Base-by-base conservation (phyloP, 2,329 filamentous ascomycete species). In the Zymoseptoria passerinii region DNA sequence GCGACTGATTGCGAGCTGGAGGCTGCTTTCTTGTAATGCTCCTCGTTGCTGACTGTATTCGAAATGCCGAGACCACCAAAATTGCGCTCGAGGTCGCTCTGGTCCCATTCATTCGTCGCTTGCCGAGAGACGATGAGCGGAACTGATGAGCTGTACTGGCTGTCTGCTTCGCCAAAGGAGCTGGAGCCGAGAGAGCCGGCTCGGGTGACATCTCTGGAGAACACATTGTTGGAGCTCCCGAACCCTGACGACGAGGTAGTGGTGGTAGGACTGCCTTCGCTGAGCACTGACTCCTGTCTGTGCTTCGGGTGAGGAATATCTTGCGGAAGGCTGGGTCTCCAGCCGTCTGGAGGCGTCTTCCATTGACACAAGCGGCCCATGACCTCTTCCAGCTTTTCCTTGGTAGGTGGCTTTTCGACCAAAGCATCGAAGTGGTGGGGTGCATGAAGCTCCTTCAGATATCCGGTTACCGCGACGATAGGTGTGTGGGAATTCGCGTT, bases 391-490 rank as follows among this genome's bases (percentile, higher is more conserved):
- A 99, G 75, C 74, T 97, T 97, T 2, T 89, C 88, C 50, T 90
- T 86, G 48, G 92, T 97, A 40, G 95, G 95, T 27, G 94, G 94
- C 75, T 99, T 99, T 74, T 99, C 92, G 55, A 99, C 90, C 54
- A 99, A 79, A 0, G 89, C 90, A 72, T 97, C 92, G 69, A 99
- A 99, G 73, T 96, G 90, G 74, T 99, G 92, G 3, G 90, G 90
- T 60, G 92, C 91, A 66, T 94, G 92, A 1, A 99, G 80, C 70
- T 99, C 94, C 72, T 97, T 97, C n/a, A 99, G 78, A 72, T 99
- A 99, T 6, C 94, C 92, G 3, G 94, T 99, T 35, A 99, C 92
- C 52, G 91, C 92, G 58, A 99, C 90, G 61, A 99, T 95, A 0
- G 94, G 94, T 0, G 94, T 99, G 66, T 94, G 86, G 0, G 89